Base-by-base conservation (phyloP, 345 rosid genomes). In the Lumnitzera racemosa region DNA sequence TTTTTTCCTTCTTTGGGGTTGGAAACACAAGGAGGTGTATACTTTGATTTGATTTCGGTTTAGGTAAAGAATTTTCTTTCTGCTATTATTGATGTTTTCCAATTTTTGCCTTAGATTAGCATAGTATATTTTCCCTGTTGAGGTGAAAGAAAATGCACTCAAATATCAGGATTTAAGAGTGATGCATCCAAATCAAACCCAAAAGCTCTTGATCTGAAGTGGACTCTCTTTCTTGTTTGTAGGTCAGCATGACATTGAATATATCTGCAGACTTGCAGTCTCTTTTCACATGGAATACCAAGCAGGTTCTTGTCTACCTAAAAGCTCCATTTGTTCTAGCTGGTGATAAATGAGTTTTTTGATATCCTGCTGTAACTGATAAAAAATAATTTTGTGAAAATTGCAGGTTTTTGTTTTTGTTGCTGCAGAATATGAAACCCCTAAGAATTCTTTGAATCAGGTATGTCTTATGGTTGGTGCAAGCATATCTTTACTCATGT, bases 221-320 rank as follows among this genome's bases (percentile, higher is more conserved):
- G 13, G 12, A 24, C 29, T 24, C 17, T 24, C 72, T 60, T 72
- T 53, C 50, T 65, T 59, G 53, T 59, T 49, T 83, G 68, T 61
- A 94, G 99, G 95, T 95, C 67, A 88, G 96, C 83, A 63, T 95
- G 72, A 85, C 86, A 13, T 56, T 95, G 83, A 92, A 95, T 69
- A 82, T 95, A 72, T 51, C 91, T 25, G 96, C 96, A 14, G 92
- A 95, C 61, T 72, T 95, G 54, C 91, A 86, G 70, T 83, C 99
- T 36, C 62, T 90, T 46, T 95, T 88, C 72, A 88, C 96, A 50
- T 90, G 99, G 99, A 95, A 95, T 82, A 90, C 99, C 3, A 90
- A 95, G 68, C 98, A 90, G 96, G 99, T 95, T 70, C 61, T 59
- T 61, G 14, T 25, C 24, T 17, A 54, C 31, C 57, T 23, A 36